Conservation (phyloP, 129 eudicot species). For the Deinandra increscens region DNA sequence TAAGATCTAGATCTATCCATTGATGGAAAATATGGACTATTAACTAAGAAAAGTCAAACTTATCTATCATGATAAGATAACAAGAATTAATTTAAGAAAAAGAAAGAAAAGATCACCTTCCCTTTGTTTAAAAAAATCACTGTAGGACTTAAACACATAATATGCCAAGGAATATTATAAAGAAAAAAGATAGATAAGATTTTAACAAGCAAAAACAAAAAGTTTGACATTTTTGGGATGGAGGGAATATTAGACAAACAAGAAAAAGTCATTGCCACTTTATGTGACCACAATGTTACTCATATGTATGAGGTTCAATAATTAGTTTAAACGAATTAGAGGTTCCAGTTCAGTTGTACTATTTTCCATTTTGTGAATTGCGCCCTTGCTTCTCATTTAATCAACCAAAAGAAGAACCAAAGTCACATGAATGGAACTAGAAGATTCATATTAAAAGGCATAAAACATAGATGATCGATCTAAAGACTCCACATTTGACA, state of each 20-base stretch:
- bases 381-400: conserved; percentile 12
- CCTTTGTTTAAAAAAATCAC: neutral
- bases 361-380: conserved; percentile 12
- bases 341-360: conserved; percentile 12
- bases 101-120: neutral
- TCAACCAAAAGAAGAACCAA: conserved; percentile 5
- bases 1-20: conserved; percentile 19
- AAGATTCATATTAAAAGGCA: neutral
- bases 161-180: neutral
- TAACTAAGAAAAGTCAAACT: conserved; percentile 24
- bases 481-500: conserved; percentile 1
- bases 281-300: conserved; percentile 20
- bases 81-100: conserved; percentile 9
- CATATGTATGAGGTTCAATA: neutral
- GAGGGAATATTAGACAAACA: conserved; percentile 20
- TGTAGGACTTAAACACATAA: neutral
- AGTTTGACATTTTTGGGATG: neutral
- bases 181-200: neutral
- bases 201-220: neutral
- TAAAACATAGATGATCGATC: neutral
- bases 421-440: conserved; percentile 1
- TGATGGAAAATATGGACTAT: neutral
- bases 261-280: conserved; percentile 15
- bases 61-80: conserved; percentile 22
- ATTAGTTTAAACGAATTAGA: neutral